These are phyloP conservation scores for Mycena crocata DNA, from an alignment of 768 basidiomycete species.

Conservation along the genomic window DNA sequence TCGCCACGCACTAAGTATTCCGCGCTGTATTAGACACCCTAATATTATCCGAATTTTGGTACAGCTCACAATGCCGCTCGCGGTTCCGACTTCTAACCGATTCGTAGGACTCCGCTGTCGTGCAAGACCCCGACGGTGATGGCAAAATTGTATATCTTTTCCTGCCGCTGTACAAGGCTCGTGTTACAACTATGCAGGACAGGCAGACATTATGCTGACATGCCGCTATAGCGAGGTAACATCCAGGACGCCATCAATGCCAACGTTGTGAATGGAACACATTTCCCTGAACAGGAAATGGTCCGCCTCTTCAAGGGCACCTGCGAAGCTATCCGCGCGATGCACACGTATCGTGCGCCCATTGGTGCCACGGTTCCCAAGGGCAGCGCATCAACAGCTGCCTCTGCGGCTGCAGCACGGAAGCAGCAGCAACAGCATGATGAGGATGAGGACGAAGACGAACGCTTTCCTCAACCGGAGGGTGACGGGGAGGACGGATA, in stretches of 20 bases:
- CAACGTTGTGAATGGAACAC: constrained; percentile 83
- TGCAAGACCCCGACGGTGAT: constrained; percentile 93
- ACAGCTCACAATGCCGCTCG: constrained; percentile 29
- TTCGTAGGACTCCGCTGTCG: constrained; percentile 88
- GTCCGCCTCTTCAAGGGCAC: constrained; percentile 92
- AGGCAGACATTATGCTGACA: constrained; percentile 20
- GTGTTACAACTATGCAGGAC: constrained; percentile 19
- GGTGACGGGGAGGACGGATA: constrained; percentile 81
- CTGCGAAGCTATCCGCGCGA: constrained; percentile 92
- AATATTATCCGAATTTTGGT: constrained; percentile 97
- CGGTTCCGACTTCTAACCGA: constrained; percentile 29
- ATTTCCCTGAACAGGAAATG: constrained; percentile 90
- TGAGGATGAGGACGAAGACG: constrained; percentile 73
- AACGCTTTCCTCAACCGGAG: constrained; percentile 80
- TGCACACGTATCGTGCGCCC: constrained; percentile 87
- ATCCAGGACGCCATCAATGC: constrained; percentile 94
- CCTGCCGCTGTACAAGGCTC: constrained; percentile 90
- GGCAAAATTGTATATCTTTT: constrained; percentile 97
- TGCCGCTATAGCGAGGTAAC: constrained; percentile 76
- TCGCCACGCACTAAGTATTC: background rate
- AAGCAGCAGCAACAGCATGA: constrained; percentile 39
- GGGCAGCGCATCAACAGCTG: constrained; percentile 31
- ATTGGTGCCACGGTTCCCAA: constrained; percentile 48
- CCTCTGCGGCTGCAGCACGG: constrained; percentile 9
- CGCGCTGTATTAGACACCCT: constrained; percentile 71